Conservation (phyloP, 192 early-diverging fungal species). For the Coemansia sp. region DNA sequence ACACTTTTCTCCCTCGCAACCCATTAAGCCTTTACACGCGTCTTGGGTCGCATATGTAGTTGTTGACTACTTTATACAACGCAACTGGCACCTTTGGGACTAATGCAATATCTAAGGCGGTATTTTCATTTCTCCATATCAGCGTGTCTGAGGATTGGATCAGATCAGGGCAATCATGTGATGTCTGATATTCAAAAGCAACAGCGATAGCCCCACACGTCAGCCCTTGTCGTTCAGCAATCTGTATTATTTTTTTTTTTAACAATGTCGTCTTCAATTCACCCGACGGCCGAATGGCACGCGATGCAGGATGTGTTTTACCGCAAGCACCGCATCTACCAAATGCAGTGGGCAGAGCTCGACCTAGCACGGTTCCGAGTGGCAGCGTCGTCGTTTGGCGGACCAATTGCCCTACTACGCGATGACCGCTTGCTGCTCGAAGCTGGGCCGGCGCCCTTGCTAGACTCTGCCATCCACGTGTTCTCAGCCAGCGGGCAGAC, state of each 20-base stretch:
- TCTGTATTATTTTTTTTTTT: not conserved
- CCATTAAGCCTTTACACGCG: too few species aligned
- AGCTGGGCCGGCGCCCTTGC: conserved; percentile 70
- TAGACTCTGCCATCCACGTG: conserved; percentile 81
- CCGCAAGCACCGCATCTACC: conserved; percentile 79
- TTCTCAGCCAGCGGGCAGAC: conserved; percentile 85
- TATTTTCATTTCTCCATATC: too few species aligned
- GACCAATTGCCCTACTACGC: conserved; percentile 93
- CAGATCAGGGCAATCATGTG: not conserved
- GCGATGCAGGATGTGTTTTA: conserved; percentile 55
- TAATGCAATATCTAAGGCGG: too few species aligned
- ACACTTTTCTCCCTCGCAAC: too few species aligned
- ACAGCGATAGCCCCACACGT: too few species aligned
- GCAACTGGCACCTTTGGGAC: too few species aligned
- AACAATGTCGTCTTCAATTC: not conserved
- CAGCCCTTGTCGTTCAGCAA: not conserved
- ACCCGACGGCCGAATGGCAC: conserved; percentile 50
- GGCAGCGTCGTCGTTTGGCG: conserved; percentile 87
- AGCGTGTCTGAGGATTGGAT: not conserved
- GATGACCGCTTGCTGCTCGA: conserved; percentile 84
- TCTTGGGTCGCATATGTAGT: too few species aligned
- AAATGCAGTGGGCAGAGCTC: conserved; percentile 87
- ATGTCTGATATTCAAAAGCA: not conserved
- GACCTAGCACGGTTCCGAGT: conserved; percentile 83
- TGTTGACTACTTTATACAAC: too few species aligned